Base-by-base conservation (phyloP, 2,329 filamentous ascomycete genomes). In the Blumeriella jaapii region DNA sequence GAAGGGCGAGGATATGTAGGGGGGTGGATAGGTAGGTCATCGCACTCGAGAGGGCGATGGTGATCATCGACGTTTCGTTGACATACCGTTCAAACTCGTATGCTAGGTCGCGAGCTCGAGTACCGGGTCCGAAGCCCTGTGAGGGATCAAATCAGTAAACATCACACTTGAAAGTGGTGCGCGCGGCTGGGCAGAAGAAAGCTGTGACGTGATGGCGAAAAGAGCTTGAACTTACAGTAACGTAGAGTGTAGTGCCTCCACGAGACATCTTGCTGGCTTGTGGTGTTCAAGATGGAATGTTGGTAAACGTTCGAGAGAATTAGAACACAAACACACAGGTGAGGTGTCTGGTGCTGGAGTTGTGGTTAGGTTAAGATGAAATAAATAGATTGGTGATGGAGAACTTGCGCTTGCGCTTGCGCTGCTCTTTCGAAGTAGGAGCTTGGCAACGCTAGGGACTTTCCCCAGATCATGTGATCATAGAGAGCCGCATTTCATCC, bases 11-110 rank as follows among this genome's bases (percentile, higher is more conserved):
- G 46, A 54, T 42, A 51, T 53, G 43, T 51, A 49, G 55, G 49
- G 55, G n/a, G n/a, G n/a, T n/a, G n/a, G n/a, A 36, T 29, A 45
- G 40, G 38, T 44, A 32, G 26, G 28, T 53, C 53, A 53, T 54
- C 48, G 55, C 56, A 56, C 48, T 55, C 50, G 53, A 54, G 42
- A n/a, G n/a, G n/a, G n/a, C n/a, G n/a, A n/a, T n/a, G 52, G 44
- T 54, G 54, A 55, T 56, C 51, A 58, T 59, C 55, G 55, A 62
- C 57, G 60, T 58, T 63, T 64, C 62, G 60, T 58, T 70, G 72
- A 93, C 87, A 77, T 94, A 95, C 85, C 89, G 86, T 87, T 96
- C 89, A 82, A 96, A 96, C 74, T 96, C 89, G 82, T 93, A 95
- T 70, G 89, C 86, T 63, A 96, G 83, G 72, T 98, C 87, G 77